Conservation (phyloP, 495 filamentous ascomycete genomes). For the Lasiosphaeria miniovina region DNA sequence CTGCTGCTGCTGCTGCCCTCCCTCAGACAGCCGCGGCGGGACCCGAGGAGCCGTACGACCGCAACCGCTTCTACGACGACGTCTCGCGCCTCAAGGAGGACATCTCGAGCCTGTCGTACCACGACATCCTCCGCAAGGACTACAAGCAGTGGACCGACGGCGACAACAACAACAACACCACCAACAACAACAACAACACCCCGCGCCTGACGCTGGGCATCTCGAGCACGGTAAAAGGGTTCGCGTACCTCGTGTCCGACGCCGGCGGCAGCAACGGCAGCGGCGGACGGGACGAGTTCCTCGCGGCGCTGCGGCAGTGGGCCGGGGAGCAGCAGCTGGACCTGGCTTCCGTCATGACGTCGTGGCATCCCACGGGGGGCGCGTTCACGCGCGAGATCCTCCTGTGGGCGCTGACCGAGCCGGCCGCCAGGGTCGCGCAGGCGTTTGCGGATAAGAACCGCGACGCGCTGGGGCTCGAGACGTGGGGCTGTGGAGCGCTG, state of each 20-base stretch:
- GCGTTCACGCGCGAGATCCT: constrained; percentile 72
- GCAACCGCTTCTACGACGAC: constrained; percentile 57
- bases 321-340: constrained; percentile 57
- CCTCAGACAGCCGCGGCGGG: not conserved
- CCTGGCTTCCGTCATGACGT: constrained; percentile 76
- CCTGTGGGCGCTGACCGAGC: constrained; percentile 55
- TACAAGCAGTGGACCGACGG: constrained; percentile 85
- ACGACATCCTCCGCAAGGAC: constrained; percentile 82
- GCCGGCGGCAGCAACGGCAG: constrained; percentile 42
- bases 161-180: constrained; percentile 59
- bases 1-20: not conserved
- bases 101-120: constrained; percentile 60
- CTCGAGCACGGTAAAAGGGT: constrained; percentile 64
- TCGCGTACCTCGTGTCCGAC: constrained; percentile 61
- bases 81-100: constrained; percentile 68
- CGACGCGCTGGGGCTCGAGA: constrained; percentile 54
- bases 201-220: constrained; percentile 61
- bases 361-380: constrained; percentile 47
- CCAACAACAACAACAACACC: constrained; percentile 30
- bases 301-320: constrained; percentile 46
- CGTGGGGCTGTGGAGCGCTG: constrained; percentile 47
- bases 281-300: constrained; percentile 30
- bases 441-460: constrained; percentile 50
- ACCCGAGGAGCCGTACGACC: constrained; percentile 45
- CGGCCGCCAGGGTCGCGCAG: constrained; percentile 45